phyloP scores from a whole-genome alignment of 768 basidiomycete species.

The Hygrophoropsis aurantiaca region DNA sequence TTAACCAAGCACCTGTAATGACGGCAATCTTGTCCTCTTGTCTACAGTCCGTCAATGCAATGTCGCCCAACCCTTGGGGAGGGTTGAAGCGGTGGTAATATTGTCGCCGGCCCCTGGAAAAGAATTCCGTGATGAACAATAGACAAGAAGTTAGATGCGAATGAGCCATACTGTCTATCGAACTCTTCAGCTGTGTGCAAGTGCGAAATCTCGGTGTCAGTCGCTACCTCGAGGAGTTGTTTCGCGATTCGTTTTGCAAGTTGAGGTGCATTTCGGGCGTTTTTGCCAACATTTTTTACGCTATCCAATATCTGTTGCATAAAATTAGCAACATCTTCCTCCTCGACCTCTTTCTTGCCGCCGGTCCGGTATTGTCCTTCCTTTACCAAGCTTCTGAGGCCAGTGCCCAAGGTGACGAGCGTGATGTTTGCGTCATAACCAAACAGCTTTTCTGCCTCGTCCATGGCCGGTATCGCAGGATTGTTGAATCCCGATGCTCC shows the following conservation, averaged over 20 bases:
- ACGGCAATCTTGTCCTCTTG: background rate
- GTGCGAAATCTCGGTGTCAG: conserved; percentile 1
- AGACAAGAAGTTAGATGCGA: background rate
- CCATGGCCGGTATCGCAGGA: background rate
- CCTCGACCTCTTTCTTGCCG: too few species aligned
- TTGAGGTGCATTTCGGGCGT: too few species aligned
- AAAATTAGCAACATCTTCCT: too few species aligned
- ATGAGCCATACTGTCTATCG: background rate
- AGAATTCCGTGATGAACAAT: too few species aligned
- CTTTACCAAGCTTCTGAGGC: too few species aligned
- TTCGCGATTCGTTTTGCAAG: background rate
- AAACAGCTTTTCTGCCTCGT: too few species aligned
- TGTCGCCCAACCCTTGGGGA: conserved; percentile 1
- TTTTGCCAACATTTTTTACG: too few species aligned
- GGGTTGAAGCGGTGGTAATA: conserved; percentile 1
- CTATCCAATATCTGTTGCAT: too few species aligned
- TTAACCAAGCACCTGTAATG: background rate
- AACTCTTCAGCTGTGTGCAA: background rate
- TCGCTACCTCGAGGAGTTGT: conserved; percentile 3
- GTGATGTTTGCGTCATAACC: too few species aligned
- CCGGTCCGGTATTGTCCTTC: too few species aligned
- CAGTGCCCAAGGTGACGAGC: too few species aligned
- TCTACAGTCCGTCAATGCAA: background rate
- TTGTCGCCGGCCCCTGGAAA: background rate
- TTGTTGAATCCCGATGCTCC: conserved; percentile 1